Evolutionary conservation across 2,329 filamentous ascomycete genomes (phyloP), one percentile per base, ranked within the genome.

Genomic region (Amesomyces nigricolor): DNA sequence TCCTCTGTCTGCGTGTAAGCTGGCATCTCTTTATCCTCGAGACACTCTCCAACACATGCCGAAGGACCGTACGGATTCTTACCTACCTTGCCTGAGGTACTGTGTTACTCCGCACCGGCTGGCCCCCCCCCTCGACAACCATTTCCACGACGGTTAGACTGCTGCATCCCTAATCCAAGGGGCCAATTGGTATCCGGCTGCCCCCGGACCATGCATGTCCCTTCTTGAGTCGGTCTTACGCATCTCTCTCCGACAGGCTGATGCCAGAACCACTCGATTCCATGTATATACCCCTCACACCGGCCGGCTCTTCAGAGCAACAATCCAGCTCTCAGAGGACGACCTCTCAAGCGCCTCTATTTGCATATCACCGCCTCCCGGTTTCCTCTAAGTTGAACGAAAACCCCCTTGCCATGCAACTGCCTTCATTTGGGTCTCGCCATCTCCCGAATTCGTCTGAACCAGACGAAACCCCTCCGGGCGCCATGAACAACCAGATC

Each of bases 141-240:
- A 68, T 67, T 66, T 68, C 67, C 63, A 65, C 66, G 59, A 63
- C 66, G 63, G 60, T 64, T 64, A 65, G 59, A 58, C 59, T 58
- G 57, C 66, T 69, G 66, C 68, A 68, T 64, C 65, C 64, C 62
- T 63, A 64, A 58, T 66, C 62, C 64, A 68, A 68, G 67, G 66
- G 67, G 70, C 70, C 69, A 69, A 73, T 73, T 72, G 68, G 69
- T 62, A 47, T 48, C 46, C 29, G 47, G 45, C 43, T 40, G 17
- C 52, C 59, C 64, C 62, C 67, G 60, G 71, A 74, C 71, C 69
- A 78, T 78, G 76, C 75, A 78, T 75, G 71, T 67, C 69, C 69
- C 67, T 71, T 72, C 64, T 70, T 72, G 71, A 62, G 51, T 47
- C 50, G 43, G 56, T 60, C 56, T 58, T 61, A 58, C 54, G 51